Evolutionary conservation across 208 protist genomes (phyloP), one percentile per base, ranked within the genome.

Genomic region (Wallacemonas collosoma): DNA sequence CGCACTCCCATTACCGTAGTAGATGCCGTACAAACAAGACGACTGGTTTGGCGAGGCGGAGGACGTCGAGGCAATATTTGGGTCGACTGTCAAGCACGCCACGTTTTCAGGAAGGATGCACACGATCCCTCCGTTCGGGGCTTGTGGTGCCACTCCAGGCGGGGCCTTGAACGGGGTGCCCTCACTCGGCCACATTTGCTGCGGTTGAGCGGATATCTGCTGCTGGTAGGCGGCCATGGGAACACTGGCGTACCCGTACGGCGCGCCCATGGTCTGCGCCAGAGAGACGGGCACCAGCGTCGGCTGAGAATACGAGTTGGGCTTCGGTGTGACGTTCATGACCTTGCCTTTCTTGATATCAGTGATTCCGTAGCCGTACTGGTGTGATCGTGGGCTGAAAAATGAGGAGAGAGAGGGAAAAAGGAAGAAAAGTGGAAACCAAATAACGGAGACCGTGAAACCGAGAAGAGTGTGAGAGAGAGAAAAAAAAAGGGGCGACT

Each of bases 141-240:
- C 41, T 41, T 65, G 60, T 7, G 60, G 7, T 4, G 60, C 15
- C 53, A 44, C 41, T 9, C 17, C 36, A 38, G 51, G 26, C 51
- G 66, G 53, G 15, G 66, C 50, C 53, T 45, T 40, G 63, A 39
- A 68, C 12, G 66, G 3, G 2, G 36, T 26, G 9, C 39, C 2
- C 40, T 48, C 39, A 1, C 12, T 35, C 3, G 36, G 12, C 60
- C 60, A 65, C 43, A 65, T 15, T 26, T 71, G 66, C 66, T 71
- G 66, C 48, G 17, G 66, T 40, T 54, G 63, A 12, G 68, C 41
- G 72, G 77, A 72, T 35, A 55, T 50, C n/a, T 56, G 41, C 17
- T 71, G 65, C 43, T 55, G 50, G 6, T 53, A 64, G 39, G 50
- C 3, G 44, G n/a, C n/a, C 40, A 58, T 54, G 39, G 51, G 47